Evolutionary conservation across 2,329 filamentous ascomycete genomes (phyloP).

Genomic region (Eutypa lata): DNA sequence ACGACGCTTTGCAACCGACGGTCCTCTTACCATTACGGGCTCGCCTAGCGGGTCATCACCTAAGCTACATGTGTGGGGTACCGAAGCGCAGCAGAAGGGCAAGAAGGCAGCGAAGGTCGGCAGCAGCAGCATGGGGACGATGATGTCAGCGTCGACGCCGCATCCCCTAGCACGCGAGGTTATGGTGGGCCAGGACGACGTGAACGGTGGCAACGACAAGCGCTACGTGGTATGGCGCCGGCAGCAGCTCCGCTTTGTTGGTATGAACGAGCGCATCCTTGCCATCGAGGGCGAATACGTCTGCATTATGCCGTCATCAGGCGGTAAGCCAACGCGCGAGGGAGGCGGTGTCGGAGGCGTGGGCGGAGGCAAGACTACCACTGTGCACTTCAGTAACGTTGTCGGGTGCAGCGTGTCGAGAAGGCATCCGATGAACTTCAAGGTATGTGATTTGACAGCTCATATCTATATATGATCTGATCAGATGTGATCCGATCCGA

Average conservation of each 20-base stretch:
- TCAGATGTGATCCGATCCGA: too few relatives aligned
- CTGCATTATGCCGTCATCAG: slow-evolving; percentile 73
- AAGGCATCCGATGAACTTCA: slow-evolving; percentile 77
- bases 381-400: slow-evolving; percentile 78
- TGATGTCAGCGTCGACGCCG: slow-evolving; percentile 21
- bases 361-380: slow-evolving; percentile 67
- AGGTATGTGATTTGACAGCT: slow-evolving; percentile 55
- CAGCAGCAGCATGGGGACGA: slow-evolving; percentile 51
- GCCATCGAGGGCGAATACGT: slow-evolving; percentile 84
- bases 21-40: slow-evolving; percentile 63
- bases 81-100: slow-evolving; percentile 39
- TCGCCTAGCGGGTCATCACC: slow-evolving; percentile 70
- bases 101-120: slow-evolving; percentile 40
- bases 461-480: too few relatives aligned
- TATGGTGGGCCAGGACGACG: slow-evolving; percentile 51
- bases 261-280: slow-evolving; percentile 70
- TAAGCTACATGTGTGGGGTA: slow-evolving; percentile 57
- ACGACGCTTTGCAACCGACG: slow-evolving; percentile 72
- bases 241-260: slow-evolving; percentile 77
- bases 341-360: slow-evolving; percentile 57
- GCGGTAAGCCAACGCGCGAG: slow-evolving; percentile 58
- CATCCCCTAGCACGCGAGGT: slow-evolving; percentile 67
- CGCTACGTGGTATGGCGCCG: slow-evolving; percentile 80
- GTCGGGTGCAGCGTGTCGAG: slow-evolving; percentile 78
- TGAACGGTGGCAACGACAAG: slow-evolving; percentile 54